Conservation (phyloP, 2,329 filamentous ascomycete species). For the Ophiocordyceps australis region DNA sequence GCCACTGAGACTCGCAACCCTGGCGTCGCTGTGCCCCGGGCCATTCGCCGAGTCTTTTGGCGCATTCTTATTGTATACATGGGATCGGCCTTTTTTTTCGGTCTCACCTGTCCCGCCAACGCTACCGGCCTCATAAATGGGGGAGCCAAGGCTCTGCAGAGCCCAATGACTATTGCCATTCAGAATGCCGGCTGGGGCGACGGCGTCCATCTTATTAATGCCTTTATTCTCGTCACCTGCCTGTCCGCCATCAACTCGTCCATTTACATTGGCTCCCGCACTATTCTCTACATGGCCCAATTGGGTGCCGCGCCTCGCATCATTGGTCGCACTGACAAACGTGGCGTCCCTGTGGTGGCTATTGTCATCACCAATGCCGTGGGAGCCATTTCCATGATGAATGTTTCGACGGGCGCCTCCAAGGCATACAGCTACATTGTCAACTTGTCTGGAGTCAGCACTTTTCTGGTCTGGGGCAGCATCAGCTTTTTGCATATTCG, state of each 20-base stretch:
- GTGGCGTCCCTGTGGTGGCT: conserved; percentile 42
- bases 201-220: conserved; percentile 56
- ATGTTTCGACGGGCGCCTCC: conserved; percentile 46
- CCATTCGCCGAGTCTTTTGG: conserved; percentile 42
- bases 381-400: conserved; percentile 59
- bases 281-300: conserved; percentile 59
- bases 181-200: conserved; percentile 56
- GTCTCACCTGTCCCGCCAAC: conserved; percentile 55
- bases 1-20: conserved; percentile 43
- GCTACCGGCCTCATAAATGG: conserved; percentile 44
- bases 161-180: conserved; percentile 57
- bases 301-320: conserved; percentile 52
- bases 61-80: conserved; percentile 47
- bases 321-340: conserved; percentile 46
- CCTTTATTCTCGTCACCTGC: conserved; percentile 57
- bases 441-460: conserved; percentile 50
- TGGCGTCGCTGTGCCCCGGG: conserved; percentile 32
- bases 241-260: conserved; percentile 56
- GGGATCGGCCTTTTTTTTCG: conserved; percentile 57
- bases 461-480: conserved; percentile 53
- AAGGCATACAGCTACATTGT: conserved; percentile 52
- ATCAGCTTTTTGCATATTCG: conserved; percentile 57
- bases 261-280: conserved; percentile 62
- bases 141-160: conserved; percentile 44
- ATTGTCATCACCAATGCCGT: conserved; percentile 54